phyloP scores from a whole-genome alignment of 148 eudicot genomes.

The Cornus controversa region DNA sequence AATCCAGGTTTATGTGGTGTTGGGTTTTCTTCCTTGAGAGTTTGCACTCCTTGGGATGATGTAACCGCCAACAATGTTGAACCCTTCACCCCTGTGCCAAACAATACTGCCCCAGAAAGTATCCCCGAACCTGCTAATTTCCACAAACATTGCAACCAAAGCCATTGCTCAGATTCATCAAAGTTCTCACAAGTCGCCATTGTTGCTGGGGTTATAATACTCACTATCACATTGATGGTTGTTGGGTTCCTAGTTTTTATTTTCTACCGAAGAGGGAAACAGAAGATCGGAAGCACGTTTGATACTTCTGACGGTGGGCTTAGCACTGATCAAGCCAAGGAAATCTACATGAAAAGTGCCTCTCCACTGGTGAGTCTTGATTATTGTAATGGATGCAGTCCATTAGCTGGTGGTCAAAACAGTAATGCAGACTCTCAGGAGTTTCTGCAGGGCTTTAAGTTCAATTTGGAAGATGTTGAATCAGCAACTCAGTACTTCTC shows the following conservation, averaged over 20 bases:
- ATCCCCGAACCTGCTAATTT: slow-evolving; percentile 26
- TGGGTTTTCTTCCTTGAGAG: slow-evolving; percentile 54
- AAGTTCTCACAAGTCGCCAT: slow-evolving; percentile 36
- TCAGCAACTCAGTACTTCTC: slow-evolving; percentile 87
- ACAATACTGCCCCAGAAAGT: slow-evolving; percentile 21
- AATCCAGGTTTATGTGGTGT: slow-evolving; percentile 70
- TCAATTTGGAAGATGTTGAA: slow-evolving; percentile 81
- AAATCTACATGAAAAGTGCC: slow-evolving; percentile 47
- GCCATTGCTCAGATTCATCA: slow-evolving; percentile 45
- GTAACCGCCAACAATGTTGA: slow-evolving; percentile 39
- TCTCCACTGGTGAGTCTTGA: slow-evolving; percentile 69
- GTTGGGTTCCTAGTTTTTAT: slow-evolving; percentile 40
- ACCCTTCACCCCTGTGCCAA: slow-evolving; percentile 31
- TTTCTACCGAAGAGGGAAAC: slow-evolving; percentile 55
- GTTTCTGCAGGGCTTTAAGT: slow-evolving; percentile 50
- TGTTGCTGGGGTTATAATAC: slow-evolving; percentile 39
- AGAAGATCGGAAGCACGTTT: slow-evolving; percentile 53
- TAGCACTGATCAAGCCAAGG: slow-evolving; percentile 49
- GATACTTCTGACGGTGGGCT: slow-evolving; percentile 53
- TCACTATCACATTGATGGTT: slow-evolving; percentile 33
- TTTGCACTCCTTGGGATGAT: slow-evolving; percentile 59
- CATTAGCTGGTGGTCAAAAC: slow-evolving; percentile 37
- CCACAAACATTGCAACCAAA: slow-evolving; percentile 31
- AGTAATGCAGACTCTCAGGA: slow-evolving; percentile 34
- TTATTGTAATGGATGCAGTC: slow-evolving; percentile 66